Base-by-base conservation (phyloP, 345 rosid genomes). In the Camelina sativa region DNA sequence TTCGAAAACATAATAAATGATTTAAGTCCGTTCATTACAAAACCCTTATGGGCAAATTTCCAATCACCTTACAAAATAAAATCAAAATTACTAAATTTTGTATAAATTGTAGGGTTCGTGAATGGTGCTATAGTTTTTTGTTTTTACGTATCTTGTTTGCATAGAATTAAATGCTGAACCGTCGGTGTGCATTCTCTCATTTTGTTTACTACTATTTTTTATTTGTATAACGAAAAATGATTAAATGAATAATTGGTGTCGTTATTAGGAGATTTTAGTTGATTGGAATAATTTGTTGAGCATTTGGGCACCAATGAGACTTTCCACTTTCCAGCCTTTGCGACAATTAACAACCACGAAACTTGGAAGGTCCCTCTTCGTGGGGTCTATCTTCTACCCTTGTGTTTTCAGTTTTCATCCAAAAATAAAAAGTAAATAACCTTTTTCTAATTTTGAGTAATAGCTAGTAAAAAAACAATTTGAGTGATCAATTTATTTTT, bases 271-370 rank as follows among this genome's bases (percentile, higher is more conserved):
- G 62, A 66, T 25, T 65, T 65, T 47, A 51, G 30, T 74, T 48
- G 67, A 66, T 75, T 60, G 62, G 34, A 58, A 75, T 66, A 57
- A 58, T 57, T 23, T 8, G 40, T 28, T 28, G 30, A 28, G 30
- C 30, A 28, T 34, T 7, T 34, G 37, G 37, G 70, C 50, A 76
- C 6, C 11, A 56, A 57, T 46, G 48, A 52, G 59, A 69, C 70
- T 69, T 69, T 76, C 30, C 30, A 28, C 30, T 32, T 34, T 34
- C 46, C 63, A 75, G 79, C 35, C 51, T 53, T 76, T 62, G 57
- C 63, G 51, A 53, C 80, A 69, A 75, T 60, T 67, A 67, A 67
- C 69, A 75, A 41, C 79, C 79, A 75, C 69, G 48, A 67, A 75
- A 60, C 74, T 75, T 66, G 44, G 67, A 66, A 58, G 53, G 73